A percentile compares a stretch with the other conserved stretches of the same genome.
These are phyloP conservation scores for Amylostereum chailletii DNA, from an alignment of 1,284 basidiomycete species.

Conservation along the genomic window DNA sequence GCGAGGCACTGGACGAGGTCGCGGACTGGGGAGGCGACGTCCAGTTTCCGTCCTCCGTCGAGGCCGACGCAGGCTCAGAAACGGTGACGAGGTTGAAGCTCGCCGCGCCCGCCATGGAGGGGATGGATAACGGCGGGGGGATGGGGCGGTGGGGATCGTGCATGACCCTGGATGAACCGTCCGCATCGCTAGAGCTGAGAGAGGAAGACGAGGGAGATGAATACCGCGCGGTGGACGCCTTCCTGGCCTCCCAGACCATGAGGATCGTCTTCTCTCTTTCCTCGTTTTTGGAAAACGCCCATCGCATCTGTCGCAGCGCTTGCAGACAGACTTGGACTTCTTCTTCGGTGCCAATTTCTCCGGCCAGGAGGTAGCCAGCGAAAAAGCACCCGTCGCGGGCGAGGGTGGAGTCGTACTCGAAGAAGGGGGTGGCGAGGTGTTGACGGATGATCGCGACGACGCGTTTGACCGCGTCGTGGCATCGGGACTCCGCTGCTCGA, in stretches of 20 bases:
- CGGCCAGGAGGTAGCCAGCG: conserved; percentile 64
- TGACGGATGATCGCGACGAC: conserved; percentile 56
- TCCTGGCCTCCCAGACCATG: conserved; percentile 47
- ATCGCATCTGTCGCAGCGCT: conserved; percentile 70
- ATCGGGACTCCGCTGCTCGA: conserved; percentile 47
- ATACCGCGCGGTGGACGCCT: conserved; percentile 8
- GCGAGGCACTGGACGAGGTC: conserved; percentile 15
- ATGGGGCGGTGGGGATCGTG: conserved; percentile 14
- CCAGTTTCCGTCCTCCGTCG: conserved; percentile 25
- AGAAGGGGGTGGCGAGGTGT: conserved; percentile 51
- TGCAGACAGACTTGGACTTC: conserved; percentile 63
- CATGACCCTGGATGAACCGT: conserved; percentile 8
- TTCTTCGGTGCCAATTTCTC: conserved; percentile 49
- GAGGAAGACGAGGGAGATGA: conserved; percentile 13
- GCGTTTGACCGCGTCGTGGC: conserved; percentile 36
- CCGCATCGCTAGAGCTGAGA: conserved; percentile 6
- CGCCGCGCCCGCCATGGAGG: conserved; percentile 17
- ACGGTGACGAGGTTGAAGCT: conserved; percentile 12
- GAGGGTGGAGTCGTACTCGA: conserved; percentile 75
- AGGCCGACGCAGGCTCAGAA: conserved; percentile 24
- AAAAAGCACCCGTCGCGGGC: conserved; percentile 77
- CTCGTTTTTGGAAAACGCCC: conserved; percentile 69
- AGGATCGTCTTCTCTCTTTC: conserved; percentile 59
- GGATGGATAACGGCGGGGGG: conserved; percentile 23
- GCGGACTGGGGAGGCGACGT: conserved; percentile 14